Evolutionary conservation across 2,329 filamentous ascomycete genomes (phyloP), one percentile per base, ranked within the genome.

Genomic region (Colletotrichum cordylinicola): DNA sequence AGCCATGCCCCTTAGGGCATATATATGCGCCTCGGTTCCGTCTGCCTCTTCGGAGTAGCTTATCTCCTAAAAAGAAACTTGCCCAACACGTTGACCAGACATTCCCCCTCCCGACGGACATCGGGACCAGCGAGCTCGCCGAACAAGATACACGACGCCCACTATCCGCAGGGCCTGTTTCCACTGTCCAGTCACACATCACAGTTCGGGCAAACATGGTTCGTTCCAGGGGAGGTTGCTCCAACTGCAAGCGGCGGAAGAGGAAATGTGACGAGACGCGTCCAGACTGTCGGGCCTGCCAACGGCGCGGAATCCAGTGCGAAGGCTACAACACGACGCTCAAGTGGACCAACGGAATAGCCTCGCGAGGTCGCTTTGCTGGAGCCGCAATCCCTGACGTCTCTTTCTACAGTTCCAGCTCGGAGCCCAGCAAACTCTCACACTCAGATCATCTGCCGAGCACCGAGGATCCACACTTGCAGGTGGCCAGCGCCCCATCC

Each of bases 181-280:
- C 29, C 58, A 61, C 58, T 21, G 29, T 61, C 18, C 58, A 61
- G 31, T 61, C 58, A 21, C 16, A 29, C 10, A 61, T 29, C 29
- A 33, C 13, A 6, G 5, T 62, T 31, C 31, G 24, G 39, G 55
- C 27, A 68, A 39, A 8, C 27, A 77, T 77, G 76, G 74, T 55
- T 37, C 74, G 76, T 21, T 76, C 76, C n/a, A 69, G 76, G 67
- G 67, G 74, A 62, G 76, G 74, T n/a, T 77, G 76, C 61, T 69
- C 66, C 61, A 76, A 77, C 29, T 77, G 76, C 70, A 77, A 76
- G 62, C 74, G 76, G 15, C 66, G 76, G 29, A 77, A 77, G 70
- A 66, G 76, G 16, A 79, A 79, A 65, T 79, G 77, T 21, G 78
- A 79, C 66, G 78, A 79, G 52, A 64, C 64, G 48, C 77, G 75